Percentiles rank a stretch among this genome's conserved stretches.
Evolutionary conservation across 768 basidiomycete species (phyloP).

Genomic region (Rubroboletus pulcherrimus): DNA sequence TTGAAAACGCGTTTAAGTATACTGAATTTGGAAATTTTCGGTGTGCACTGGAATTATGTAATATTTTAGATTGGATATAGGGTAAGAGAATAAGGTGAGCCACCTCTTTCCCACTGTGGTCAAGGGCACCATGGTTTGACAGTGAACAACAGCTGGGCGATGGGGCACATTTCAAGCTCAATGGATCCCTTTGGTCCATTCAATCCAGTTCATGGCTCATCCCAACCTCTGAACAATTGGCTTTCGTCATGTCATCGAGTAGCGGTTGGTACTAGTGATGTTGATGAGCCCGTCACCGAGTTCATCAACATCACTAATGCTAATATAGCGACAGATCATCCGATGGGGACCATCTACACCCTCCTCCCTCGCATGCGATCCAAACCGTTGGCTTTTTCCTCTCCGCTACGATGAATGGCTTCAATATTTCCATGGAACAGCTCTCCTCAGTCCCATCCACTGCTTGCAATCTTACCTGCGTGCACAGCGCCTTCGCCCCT

Average conservation of each 20-base stretch:
- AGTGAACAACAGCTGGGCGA: constrained; percentile 5
- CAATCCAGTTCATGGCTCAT: not conserved
- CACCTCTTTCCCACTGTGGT: too few relatives aligned
- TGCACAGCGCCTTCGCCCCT: rapidly evolving
- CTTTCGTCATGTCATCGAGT: not conserved
- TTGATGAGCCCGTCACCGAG: too few relatives aligned
- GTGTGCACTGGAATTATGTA: too few relatives aligned
- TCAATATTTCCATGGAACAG: constrained; percentile 13
- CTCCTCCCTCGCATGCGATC: not conserved
- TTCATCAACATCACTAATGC: constrained; percentile 2
- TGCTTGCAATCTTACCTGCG: constrained; percentile 9
- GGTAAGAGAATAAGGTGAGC: too few relatives aligned
- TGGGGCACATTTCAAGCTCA: not conserved
- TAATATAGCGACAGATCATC: not conserved
- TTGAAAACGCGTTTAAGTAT: too few relatives aligned
- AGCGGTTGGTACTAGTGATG: too few relatives aligned
- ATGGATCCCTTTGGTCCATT: constrained; percentile 3
- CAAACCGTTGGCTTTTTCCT: not conserved
- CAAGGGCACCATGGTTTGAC: not conserved
- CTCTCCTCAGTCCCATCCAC: constrained; percentile 10
- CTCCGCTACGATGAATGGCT: constrained; percentile 10
- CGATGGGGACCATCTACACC: constrained; percentile 6
- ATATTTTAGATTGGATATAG: too few relatives aligned
- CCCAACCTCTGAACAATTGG: not conserved
- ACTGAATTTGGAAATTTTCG: too few relatives aligned